Base-by-base conservation (phyloP, 306 rosid species). In the Medicago lupulina region DNA sequence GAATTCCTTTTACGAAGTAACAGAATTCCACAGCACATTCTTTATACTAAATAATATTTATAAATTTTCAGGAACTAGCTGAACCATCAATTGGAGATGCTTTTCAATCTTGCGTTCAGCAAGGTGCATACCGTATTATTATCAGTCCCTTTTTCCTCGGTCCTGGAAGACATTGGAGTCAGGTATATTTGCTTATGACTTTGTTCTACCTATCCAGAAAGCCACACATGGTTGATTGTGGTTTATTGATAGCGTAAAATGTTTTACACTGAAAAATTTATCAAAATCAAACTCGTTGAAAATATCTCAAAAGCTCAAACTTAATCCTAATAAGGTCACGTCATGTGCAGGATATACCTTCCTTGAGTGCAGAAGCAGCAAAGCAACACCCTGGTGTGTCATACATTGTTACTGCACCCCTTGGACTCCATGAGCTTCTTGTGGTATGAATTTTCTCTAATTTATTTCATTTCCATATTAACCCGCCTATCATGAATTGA, bases 91-190 rank as follows among this genome's bases (percentile, higher is more conserved):
- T 95, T 79, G 66, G 28, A 36, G 88, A 82, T 46, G 88, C 97
- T 14, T 92, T 95, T 74, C 76, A 68, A 62, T 85, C 85, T 18
- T 92, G 97, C 4, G 80, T 95, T 62, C 76, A 79, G 68, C 93
- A 74, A 83, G 97, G 98, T 39, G 97, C 97, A 44, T 14, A 49
- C 54, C 91, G 90, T 5, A 55, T 92, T 38, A 79, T 95, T 51
- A 69, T 95, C 14, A 88, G 96, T 81, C 97, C 98, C 0, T 95
- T 95, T 85, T 95, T 95, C 79, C 93, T 95, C 71, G 84, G 86
- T 62, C 98, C 98, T 2, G 97, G 98, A 57, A 87, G 96, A 73
- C 97, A 92, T 60, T 95, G 97, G 97, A 82, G 78, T 78, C 88
- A 89, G 97, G 97, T 91, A 80, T 54, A 77, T 70, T 47, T 51